Percentiles rank a stretch among this genome's conserved stretches.
These are phyloP conservation scores for Heliosperma pusillum DNA, from an alignment of 148 eudicot genomes.

Conservation along the genomic window DNA sequence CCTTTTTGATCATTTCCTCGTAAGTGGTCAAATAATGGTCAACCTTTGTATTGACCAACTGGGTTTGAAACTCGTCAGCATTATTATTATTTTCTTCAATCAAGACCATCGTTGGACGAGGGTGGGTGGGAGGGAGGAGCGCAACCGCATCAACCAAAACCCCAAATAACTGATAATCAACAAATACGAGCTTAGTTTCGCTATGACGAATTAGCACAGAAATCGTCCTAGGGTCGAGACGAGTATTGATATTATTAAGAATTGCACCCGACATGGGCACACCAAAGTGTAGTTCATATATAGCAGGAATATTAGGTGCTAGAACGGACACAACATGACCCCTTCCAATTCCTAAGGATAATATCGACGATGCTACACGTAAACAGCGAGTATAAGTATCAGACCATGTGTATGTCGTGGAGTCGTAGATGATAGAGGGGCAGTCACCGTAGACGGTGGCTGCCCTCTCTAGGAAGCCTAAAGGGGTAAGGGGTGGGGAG, in stretches of 20 bases:
- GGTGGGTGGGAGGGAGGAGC: constrained; percentile 20
- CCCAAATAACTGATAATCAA: constrained; percentile 21
- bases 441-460: constrained; percentile 59
- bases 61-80: background rate
- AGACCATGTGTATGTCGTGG: constrained; percentile 56
- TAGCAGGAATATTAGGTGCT: constrained; percentile 72
- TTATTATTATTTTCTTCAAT: constrained; percentile 18
- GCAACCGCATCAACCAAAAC: constrained; percentile 31
- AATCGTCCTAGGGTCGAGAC: constrained; percentile 44
- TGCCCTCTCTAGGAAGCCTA: constrained; percentile 55
- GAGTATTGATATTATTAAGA: constrained; percentile 49
- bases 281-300: constrained; percentile 72
- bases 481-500: constrained; percentile 59
- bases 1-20: constrained; percentile 27
- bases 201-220: constrained; percentile 42
- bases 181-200: constrained; percentile 35
- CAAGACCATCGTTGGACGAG: constrained; percentile 19
- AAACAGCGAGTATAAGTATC: constrained; percentile 51
- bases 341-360: constrained; percentile 27
- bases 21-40: constrained; percentile 21
- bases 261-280: constrained; percentile 65
- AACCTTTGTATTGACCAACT: background rate
- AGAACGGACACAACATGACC: constrained; percentile 65
- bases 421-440: constrained; percentile 46
- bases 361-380: constrained; percentile 53